A percentile compares a stretch with the other conserved stretches of the same genome.
Conservation (phyloP, 495 filamentous ascomycete species). For the Tuber calosporum region DNA sequence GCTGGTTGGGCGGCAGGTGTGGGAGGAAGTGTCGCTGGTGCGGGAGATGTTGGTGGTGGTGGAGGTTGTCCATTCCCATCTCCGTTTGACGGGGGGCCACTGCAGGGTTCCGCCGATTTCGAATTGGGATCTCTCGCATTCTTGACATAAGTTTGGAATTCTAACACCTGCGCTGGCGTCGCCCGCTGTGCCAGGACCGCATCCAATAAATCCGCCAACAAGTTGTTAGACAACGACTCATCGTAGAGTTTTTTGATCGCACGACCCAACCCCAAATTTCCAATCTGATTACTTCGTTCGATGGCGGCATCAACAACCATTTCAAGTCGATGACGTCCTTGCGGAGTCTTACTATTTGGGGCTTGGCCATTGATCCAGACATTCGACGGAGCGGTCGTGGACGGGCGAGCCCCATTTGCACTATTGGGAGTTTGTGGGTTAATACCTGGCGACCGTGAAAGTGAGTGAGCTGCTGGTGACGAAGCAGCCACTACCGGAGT, state of each 20-base stretch:
- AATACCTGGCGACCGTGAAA: conserved; percentile 41
- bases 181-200: conserved; percentile 45
- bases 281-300: conserved; percentile 42
- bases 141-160: conserved; percentile 45
- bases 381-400: conserved; percentile 14
- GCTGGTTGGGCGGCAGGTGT: conserved; percentile 6
- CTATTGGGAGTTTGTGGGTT: conserved; percentile 38
- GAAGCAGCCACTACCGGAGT: conserved; percentile 39
- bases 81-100: conserved; percentile 17
- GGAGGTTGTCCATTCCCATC: conserved; percentile 13
- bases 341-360: conserved; percentile 42
- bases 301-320: conserved; percentile 45
- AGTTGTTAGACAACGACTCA: conserved; percentile 43
- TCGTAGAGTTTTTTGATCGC: conserved; percentile 45
- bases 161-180: conserved; percentile 43
- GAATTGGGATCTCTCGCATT: conserved; percentile 42
- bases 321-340: conserved; percentile 41
- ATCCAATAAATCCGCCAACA: conserved; percentile 45
- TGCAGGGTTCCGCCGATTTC: conserved; percentile 30
- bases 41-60: conserved; percentile 10
- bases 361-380: conserved; percentile 39
- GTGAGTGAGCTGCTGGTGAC: conserved; percentile 22
- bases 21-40: conserved; percentile 6
- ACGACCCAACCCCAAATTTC: conserved; percentile 43
- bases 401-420: conserved; percentile 22